phyloP scores from a whole-genome alignment of 2,329 filamentous ascomycete genomes.

The Pseudovirgaria hyperparasitica region DNA sequence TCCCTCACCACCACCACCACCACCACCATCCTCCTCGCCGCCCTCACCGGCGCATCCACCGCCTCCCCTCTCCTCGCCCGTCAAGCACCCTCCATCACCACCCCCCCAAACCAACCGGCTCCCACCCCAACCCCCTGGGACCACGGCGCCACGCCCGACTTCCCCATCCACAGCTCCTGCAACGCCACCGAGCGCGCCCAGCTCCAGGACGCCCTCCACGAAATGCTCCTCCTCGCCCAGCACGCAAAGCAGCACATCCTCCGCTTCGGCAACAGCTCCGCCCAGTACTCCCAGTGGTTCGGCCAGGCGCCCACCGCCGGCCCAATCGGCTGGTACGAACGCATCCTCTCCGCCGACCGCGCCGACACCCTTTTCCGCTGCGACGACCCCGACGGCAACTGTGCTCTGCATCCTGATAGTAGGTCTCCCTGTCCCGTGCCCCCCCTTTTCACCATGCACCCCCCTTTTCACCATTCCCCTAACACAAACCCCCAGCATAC shows the following conservation, averaged over 20 bases:
- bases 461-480: neutral
- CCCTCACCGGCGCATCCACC: conserved; percentile 16
- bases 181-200: conserved; percentile 48
- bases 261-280: conserved; percentile 42
- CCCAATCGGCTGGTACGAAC: conserved; percentile 50
- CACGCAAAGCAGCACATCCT: conserved; percentile 53
- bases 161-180: conserved; percentile 51
- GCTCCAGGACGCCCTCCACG: conserved; percentile 43
- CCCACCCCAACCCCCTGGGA: conserved; percentile 16
- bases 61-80: conserved; percentile 15
- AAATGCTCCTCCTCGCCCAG: conserved; percentile 43
- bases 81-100: conserved; percentile 11
- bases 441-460: neutral
- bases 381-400: conserved; percentile 56
- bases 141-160: conserved; percentile 27
- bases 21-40: conserved; percentile 9
- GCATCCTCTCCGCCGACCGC: conserved; percentile 46
- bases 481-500: conserved; percentile 35
- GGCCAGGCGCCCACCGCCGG: conserved; percentile 45
- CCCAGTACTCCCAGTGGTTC: conserved; percentile 54
- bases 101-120: conserved; percentile 9
- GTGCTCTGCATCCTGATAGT: conserved; percentile 21
- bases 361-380: conserved; percentile 50
- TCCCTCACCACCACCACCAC: conserved; percentile 10
- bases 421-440: conserved; percentile 2